phyloP scores from a whole-genome alignment of 2,329 filamentous ascomycete genomes.

The Calcarisporium arbuscula region DNA sequence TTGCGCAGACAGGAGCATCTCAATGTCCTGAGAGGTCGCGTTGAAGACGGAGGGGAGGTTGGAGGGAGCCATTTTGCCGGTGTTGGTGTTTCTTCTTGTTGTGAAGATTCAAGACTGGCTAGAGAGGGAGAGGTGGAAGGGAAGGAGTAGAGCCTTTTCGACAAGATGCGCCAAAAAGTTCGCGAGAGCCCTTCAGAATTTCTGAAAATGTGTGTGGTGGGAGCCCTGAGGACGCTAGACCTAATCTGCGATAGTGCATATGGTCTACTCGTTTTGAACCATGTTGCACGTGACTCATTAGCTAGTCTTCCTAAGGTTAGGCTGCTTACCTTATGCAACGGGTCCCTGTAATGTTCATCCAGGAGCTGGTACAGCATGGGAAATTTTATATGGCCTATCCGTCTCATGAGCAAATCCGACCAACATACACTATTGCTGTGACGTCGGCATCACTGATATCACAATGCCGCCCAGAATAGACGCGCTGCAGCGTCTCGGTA shows the following conservation, averaged over 20 bases:
- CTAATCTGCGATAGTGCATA: conserved; percentile 12
- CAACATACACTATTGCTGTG: too few relatives aligned
- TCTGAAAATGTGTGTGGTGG: conserved; percentile 33
- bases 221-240: conserved; percentile 27
- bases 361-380: background rate
- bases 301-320: conserved; percentile 17
- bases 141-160: conserved; percentile 21
- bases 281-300: conserved; percentile 23
- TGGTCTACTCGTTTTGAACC: background rate
- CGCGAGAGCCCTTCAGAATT: conserved; percentile 30
- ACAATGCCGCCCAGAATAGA: conserved; percentile 64
- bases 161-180: conserved; percentile 33
- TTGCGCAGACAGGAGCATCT: conserved; percentile 98
- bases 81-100: conserved; percentile 34
- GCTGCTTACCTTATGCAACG: too few relatives aligned
- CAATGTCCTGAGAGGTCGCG: conserved; percentile 96
- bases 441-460: conserved; percentile 16
- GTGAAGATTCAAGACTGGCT: conserved; percentile 13
- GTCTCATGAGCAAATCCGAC: background rate
- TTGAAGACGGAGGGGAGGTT: conserved; percentile 96
- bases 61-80: conserved; percentile 87
- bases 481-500: conserved; percentile 52
- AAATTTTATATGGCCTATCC: background rate
- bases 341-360: too few relatives aligned
- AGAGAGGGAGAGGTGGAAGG: conserved; percentile 16